These are phyloP conservation scores for Moesziomyces parantarcticus DNA, from an alignment of 1,284 basidiomycete species.

Conservation along the genomic window DNA sequence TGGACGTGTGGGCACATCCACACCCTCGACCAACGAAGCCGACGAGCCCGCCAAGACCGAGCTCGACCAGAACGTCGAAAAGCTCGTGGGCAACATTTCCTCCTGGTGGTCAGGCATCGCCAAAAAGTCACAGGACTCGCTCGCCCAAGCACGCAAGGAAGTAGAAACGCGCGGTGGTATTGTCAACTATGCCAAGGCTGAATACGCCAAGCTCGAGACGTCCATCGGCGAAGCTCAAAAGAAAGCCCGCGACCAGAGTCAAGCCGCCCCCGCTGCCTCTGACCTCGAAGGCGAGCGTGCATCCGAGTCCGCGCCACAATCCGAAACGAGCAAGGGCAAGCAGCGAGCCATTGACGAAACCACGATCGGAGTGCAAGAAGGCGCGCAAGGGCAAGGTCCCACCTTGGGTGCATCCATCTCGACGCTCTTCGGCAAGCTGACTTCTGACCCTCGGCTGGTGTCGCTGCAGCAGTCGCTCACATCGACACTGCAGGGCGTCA, in stretches of 20 bases:
- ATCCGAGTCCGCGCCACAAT: slow-evolving; percentile 3
- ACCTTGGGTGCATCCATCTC: slow-evolving; percentile 32
- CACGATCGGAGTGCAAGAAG: slow-evolving; percentile 1
- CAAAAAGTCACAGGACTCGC: slow-evolving; percentile 56
- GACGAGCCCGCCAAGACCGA: slow-evolving; percentile 28
- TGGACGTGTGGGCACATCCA: slow-evolving; percentile 11
- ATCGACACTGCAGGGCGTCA: slow-evolving; percentile 25
- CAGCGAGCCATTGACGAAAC: slow-evolving; percentile 26
- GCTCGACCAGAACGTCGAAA: slow-evolving; percentile 59
- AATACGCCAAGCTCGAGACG: slow-evolving; percentile 54
- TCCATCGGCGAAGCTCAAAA: slow-evolving; percentile 56
- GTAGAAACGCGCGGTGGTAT: slow-evolving; percentile 59
- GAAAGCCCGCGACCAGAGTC: slow-evolving; percentile 47
- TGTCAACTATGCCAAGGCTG: slow-evolving; percentile 49
- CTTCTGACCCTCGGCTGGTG: slow-evolving; percentile 35
- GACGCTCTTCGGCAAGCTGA: slow-evolving; percentile 44
- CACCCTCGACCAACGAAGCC: slow-evolving; percentile 8
- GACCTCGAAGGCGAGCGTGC: background rate
- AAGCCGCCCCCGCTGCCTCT: background rate
- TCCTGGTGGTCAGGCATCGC: slow-evolving; percentile 63
- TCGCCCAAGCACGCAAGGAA: slow-evolving; percentile 48
- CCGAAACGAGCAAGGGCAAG: slow-evolving; percentile 42
- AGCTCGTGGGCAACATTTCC: slow-evolving; percentile 59
- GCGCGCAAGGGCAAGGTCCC: slow-evolving; percentile 7
- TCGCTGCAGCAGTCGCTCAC: slow-evolving; percentile 44